Conservation (phyloP, 2,329 filamentous ascomycete species). For the Parafenestella ontariensis region DNA sequence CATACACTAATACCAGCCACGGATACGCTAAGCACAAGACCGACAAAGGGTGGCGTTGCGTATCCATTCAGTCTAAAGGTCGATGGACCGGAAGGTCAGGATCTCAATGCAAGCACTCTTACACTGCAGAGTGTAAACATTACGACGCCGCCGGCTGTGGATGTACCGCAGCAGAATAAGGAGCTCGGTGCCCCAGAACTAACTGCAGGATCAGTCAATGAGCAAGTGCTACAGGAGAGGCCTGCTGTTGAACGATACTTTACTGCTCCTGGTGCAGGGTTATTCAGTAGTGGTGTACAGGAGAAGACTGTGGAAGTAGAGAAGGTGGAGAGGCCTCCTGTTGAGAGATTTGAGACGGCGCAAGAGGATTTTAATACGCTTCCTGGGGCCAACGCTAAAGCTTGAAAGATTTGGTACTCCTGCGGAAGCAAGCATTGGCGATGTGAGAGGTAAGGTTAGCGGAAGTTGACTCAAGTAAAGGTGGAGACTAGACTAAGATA, state of each 20-base stretch:
- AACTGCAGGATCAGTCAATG: slow-evolving; percentile 7
- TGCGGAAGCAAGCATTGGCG: background rate
- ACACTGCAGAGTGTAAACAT: slow-evolving; percentile 60
- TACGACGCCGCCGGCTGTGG: slow-evolving; percentile 25
- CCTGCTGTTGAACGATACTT: slow-evolving; percentile 60
- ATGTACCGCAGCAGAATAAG: slow-evolving; percentile 23
- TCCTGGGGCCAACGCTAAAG: background rate
- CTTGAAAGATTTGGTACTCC: background rate
- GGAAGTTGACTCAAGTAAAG: background rate
- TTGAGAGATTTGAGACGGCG: slow-evolving; percentile 67
- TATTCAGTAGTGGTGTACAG: slow-evolving; percentile 22
- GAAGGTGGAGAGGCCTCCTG: slow-evolving; percentile 29
- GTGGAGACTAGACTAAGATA: background rate
- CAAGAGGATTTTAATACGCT: slow-evolving; percentile 29
- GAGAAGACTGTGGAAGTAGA: slow-evolving; percentile 2
- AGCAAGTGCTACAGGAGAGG: slow-evolving; percentile 14
- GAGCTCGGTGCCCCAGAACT: slow-evolving; percentile 8
- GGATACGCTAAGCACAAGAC: slow-evolving; percentile 65
- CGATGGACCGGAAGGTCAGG: slow-evolving; percentile 39
- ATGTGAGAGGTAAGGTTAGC: background rate
- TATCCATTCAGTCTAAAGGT: slow-evolving; percentile 75
- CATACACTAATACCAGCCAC: slow-evolving; percentile 55
- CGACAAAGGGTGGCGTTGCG: slow-evolving; percentile 72
- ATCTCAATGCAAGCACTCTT: slow-evolving; percentile 73
- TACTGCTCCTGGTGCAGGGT: slow-evolving; percentile 52